Evolutionary conservation across 2,329 filamentous ascomycete genomes (phyloP).

Genomic region (Fusarium protoensiforme): DNA sequence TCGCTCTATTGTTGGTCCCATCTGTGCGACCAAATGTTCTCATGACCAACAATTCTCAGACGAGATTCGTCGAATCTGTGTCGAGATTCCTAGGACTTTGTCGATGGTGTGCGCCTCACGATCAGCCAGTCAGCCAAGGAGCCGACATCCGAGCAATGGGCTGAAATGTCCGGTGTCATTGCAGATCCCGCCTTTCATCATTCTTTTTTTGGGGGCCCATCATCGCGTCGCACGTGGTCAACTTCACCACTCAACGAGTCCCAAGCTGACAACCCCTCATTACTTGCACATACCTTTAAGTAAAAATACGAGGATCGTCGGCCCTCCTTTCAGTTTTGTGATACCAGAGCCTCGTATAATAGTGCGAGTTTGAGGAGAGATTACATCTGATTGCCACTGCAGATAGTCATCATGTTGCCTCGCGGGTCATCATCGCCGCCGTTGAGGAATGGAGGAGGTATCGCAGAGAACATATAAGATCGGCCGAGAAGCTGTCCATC

Average conservation of each 20-base stretch:
- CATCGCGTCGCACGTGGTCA: not conserved
- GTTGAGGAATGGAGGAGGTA: not conserved
- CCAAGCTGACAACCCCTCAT: not conserved
- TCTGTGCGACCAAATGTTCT: not conserved
- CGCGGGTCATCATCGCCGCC: constrained; percentile 21
- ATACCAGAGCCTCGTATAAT: not conserved
- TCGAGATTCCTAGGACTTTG: not conserved
- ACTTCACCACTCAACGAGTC: not conserved
- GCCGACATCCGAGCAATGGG: not conserved
- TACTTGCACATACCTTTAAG: not conserved
- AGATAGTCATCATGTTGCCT: not conserved
- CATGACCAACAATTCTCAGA: not conserved
- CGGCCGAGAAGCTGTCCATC: not conserved
- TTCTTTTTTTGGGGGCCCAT: not conserved
- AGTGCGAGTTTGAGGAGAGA: not conserved
- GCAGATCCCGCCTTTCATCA: not conserved
- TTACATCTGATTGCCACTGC: not conserved
- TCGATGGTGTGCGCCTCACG: not conserved
- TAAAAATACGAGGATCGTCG: constrained; percentile 5
- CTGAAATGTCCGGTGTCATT: not conserved
- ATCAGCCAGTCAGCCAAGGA: not conserved
- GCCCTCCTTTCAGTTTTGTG: not conserved
- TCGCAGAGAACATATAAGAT: not conserved
- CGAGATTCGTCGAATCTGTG: not conserved
- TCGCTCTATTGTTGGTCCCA: not conserved